Evolutionary conservation across 2,329 filamentous ascomycete species (phyloP).

Genomic region (Scedosporium boydii): DNA sequence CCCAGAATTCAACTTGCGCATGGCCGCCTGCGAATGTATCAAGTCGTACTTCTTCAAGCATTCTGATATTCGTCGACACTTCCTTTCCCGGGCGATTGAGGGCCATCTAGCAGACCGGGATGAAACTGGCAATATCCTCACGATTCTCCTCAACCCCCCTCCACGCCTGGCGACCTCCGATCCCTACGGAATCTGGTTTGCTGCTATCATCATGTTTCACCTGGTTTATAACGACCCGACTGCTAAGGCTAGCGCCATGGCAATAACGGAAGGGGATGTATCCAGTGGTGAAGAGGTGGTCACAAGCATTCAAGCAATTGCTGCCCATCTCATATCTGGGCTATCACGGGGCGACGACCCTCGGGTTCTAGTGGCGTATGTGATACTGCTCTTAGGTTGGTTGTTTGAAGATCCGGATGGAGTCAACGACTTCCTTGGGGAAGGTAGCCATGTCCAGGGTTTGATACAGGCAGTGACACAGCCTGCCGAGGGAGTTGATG

Average conservation of each 20-base stretch:
- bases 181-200: slow-evolving; percentile 85
- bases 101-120: slow-evolving; percentile 70
- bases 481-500: slow-evolving; percentile 43
- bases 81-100: slow-evolving; percentile 79
- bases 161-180: slow-evolving; percentile 54
- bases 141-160: slow-evolving; percentile 63
- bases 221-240: slow-evolving; percentile 70
- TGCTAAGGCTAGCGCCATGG: slow-evolving; percentile 71
- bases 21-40: slow-evolving; percentile 81
- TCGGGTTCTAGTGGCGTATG: slow-evolving; percentile 70
- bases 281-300: slow-evolving; percentile 88
- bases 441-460: slow-evolving; percentile 86
- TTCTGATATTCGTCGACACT: slow-evolving; percentile 71
- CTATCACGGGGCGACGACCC: slow-evolving; percentile 69
- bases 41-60: slow-evolving; percentile 88
- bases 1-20: slow-evolving; percentile 67
- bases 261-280: slow-evolving; percentile 80
- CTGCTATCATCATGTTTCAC: slow-evolving; percentile 77
- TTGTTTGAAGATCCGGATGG: slow-evolving; percentile 86
- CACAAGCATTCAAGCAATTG: slow-evolving; percentile 81
- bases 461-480: slow-evolving; percentile 65
- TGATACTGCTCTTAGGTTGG: slow-evolving; percentile 85
- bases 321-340: slow-evolving; percentile 74
- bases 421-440: slow-evolving; percentile 85
- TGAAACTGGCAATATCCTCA: slow-evolving; percentile 81